Percentiles rank a stretch among this genome's conserved stretches.
Conservation (phyloP, 73 alveolate species). For the Paramecium octaurelia region DNA sequence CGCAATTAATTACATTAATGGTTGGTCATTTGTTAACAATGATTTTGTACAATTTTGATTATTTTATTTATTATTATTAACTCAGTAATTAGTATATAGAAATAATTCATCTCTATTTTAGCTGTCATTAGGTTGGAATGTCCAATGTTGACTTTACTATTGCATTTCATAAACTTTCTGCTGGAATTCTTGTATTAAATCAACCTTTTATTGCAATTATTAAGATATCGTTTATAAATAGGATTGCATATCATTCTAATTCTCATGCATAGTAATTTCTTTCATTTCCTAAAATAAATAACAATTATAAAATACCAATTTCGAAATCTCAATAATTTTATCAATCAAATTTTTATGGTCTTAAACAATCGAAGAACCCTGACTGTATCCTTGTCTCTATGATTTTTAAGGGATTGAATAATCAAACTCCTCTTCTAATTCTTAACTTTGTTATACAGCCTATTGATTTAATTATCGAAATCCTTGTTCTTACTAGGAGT, state of each 20-base stretch:
- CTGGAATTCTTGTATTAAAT: neutral
- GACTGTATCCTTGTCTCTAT: neutral
- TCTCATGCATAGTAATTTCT: neutral
- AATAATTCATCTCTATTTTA: neutral
- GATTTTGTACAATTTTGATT: neutral
- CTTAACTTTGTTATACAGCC: neutral
- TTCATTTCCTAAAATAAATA: neutral
- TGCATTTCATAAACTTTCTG: neutral
- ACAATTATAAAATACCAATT: neutral
- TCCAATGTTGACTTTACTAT: neutral
- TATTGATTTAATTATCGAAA: neutral
- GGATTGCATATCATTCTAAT: neutral
- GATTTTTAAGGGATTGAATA: neutral
- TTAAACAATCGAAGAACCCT: neutral
- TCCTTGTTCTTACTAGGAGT: neutral
- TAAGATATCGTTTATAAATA: neutral
- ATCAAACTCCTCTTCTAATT: neutral
- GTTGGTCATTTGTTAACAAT: constrained; percentile 57
- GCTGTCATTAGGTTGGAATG: neutral
- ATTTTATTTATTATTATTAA: neutral
- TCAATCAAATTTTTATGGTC: neutral
- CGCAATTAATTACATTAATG: constrained; percentile 47
- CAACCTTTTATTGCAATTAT: neutral
- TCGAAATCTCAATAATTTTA: neutral
- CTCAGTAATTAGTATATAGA: neutral